phyloP scores from a whole-genome alignment of 2,329 filamentous ascomycete genomes.

The Pyrenophora teres region DNA sequence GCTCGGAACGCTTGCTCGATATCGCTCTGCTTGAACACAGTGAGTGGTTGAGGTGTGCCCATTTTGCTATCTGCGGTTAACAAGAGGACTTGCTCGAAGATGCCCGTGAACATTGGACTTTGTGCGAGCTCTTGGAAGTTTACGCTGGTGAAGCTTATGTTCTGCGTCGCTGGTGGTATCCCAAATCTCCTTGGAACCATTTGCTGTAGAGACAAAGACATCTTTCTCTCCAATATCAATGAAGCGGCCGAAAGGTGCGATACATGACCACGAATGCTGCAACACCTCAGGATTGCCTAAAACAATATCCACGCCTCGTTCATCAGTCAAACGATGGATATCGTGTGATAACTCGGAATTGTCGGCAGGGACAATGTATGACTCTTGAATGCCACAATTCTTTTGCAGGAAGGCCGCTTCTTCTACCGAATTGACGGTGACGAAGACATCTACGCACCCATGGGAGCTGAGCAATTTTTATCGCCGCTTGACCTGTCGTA shows the following conservation, averaged over 20 bases:
- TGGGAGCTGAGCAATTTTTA: neutral
- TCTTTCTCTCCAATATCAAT: constrained; percentile 24
- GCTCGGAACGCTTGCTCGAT: constrained; percentile 22
- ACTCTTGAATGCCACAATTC: constrained; percentile 15
- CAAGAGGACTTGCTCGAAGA: constrained; percentile 3
- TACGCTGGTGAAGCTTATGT: constrained; percentile 5
- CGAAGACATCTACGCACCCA: constrained; percentile 4
- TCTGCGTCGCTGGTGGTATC: constrained; percentile 1
- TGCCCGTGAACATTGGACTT: neutral
- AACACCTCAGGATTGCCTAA: constrained; percentile 37
- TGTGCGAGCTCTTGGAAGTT: constrained; percentile 10
- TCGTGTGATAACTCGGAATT: constrained; percentile 2
- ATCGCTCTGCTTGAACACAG: constrained; percentile 14
- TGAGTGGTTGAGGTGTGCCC: neutral
- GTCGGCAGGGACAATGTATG: constrained; percentile 29
- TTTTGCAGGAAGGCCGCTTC: constrained; percentile 14
- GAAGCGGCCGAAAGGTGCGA: constrained; percentile 42
- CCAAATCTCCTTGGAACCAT: constrained; percentile 1
- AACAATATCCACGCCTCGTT: constrained; percentile 41
- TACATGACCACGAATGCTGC: constrained; percentile 24
- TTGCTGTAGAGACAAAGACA: constrained; percentile 4
- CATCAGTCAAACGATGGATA: constrained; percentile 19
- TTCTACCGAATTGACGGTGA: constrained; percentile 16
- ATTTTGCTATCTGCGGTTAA: neutral
- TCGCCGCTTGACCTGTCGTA: constrained; percentile 2